Base-by-base conservation (phyloP, 139 green algal genomes). In the Chara braunii region DNA sequence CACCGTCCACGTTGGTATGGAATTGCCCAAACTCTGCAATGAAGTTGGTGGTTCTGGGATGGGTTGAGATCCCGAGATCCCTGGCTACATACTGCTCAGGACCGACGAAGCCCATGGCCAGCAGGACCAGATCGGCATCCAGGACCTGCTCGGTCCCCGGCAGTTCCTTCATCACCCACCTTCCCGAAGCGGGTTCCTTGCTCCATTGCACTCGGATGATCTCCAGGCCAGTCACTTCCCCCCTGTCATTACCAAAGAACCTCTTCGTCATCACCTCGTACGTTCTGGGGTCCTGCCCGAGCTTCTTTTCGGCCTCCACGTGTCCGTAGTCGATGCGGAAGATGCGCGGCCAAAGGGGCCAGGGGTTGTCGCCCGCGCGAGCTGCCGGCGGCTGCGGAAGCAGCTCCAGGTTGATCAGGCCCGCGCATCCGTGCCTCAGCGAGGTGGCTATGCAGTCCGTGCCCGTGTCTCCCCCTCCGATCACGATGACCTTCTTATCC, bases 381-480 rank as follows among this genome's bases (percentile, higher is more conserved):
- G 65, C 70, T 14, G 70, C 64, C 3, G 90, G 89, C 22, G 90
- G 88, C 70, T 87, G 72, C 58, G 80, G 71, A 61, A 96, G 71
- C 40, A 96, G 83, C 85, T 96, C 90, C 53, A 96, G 75, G 74
- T 96, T 95, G 67, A 91, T 59, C 12, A 95, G 75, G n/a, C 62
- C 43, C 14, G 70, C 80, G 70, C 78, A 79, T 3, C 86, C 87
- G 57, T 94, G 87, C 40, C 87, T 79, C 32, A 95, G 60, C 51
- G 70, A 77, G 26, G 90, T 96, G 64, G 78, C 90, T 44, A 96
- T 96, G 86, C 90, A 96, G 77, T 96, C 90, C 0, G 88, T 96
- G 65, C 90, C 90, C 0, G 90, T 96, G 83, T 96, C 90, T 8
- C 90, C 90, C 44, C 90, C 90, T n/a, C 50, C 31, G 68, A 96